Evolutionary conservation across 805 yeast species (phyloP).

Genomic region (Wickerhamomyces chaumierensis): DNA sequence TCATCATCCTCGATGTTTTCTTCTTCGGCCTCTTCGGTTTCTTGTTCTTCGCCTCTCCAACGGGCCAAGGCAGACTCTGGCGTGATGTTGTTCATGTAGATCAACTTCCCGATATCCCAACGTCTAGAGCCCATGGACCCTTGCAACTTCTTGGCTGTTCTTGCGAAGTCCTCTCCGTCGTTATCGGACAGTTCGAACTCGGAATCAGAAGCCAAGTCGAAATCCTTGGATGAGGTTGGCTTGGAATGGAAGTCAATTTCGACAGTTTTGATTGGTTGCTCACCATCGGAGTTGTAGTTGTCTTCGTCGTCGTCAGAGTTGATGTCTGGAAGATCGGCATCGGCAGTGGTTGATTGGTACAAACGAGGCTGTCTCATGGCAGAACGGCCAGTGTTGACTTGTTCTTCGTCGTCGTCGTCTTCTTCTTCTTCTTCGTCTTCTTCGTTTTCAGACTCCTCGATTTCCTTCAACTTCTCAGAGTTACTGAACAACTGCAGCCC

Average conservation of each 20-base stretch:
- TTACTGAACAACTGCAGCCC: slow-evolving; percentile 69
- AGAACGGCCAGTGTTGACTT: slow-evolving; percentile 47
- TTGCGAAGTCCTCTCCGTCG: slow-evolving; percentile 26
- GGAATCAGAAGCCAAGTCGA: slow-evolving; percentile 22
- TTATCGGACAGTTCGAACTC: too few relatives aligned
- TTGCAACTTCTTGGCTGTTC: slow-evolving; percentile 50
- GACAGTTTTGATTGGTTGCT: slow-evolving; percentile 25
- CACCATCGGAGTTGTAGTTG: slow-evolving; percentile 22
- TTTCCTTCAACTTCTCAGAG: slow-evolving; percentile 38
- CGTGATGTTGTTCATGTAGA: slow-evolving; percentile 68
- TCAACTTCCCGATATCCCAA: slow-evolving; percentile 74
- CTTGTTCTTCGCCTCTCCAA: slow-evolving; percentile 49
- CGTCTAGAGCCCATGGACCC: slow-evolving; percentile 34
- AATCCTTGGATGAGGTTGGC: slow-evolving; percentile 19
- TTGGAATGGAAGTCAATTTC: slow-evolving; percentile 34
- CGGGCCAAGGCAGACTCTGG: slow-evolving; percentile 63
- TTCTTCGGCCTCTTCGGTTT: slow-evolving; percentile 31
- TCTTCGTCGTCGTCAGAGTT: slow-evolving; percentile 28
- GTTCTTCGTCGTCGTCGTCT: slow-evolving; percentile 18
- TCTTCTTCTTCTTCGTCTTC: slow-evolving; percentile 25
- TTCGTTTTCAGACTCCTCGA: slow-evolving; percentile 28
- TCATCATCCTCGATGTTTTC: slow-evolving; percentile 23
- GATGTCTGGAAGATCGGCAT: slow-evolving; percentile 28
- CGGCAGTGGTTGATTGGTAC: slow-evolving; percentile 40
- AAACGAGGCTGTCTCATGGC: slow-evolving; percentile 50